Conservation (phyloP, 805 yeast species). For the Helenozyma baotianmanensis region DNA sequence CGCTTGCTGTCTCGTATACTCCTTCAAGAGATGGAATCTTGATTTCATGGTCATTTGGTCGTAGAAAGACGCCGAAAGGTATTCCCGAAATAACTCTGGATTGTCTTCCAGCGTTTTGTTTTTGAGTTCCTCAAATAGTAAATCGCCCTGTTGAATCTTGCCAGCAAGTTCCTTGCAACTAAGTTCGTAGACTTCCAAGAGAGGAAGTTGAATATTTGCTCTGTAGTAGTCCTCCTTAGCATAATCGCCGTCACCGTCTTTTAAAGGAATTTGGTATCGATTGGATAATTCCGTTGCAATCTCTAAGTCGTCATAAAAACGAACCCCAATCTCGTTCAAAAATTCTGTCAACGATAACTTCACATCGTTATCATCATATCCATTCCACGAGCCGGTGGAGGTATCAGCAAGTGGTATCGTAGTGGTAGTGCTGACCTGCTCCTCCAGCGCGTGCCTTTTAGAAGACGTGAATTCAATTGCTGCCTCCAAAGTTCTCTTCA, state of each 20-base stretch:
- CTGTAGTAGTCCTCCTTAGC: constrained; percentile 31
- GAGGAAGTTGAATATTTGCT: constrained; percentile 39
- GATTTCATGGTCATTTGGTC: constrained; percentile 40
- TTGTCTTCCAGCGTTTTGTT: constrained; percentile 42
- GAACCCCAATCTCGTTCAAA: constrained; percentile 35
- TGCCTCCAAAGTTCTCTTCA: constrained; percentile 7
- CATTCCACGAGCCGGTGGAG: constrained; percentile 4
- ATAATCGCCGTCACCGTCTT: constrained; percentile 3
- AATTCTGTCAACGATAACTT: constrained; percentile 37
- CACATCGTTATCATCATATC: constrained; percentile 20
- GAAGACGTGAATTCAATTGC: constrained; percentile 9
- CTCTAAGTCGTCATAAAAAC: constrained; percentile 44
- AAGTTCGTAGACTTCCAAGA: constrained; percentile 47
- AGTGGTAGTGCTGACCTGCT: constrained; percentile 3
- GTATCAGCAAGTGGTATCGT: constrained; percentile 7
- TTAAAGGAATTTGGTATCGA: constrained; percentile 16
- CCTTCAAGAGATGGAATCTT: constrained; percentile 48
- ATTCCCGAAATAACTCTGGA: constrained; percentile 48
- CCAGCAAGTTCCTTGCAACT: constrained; percentile 51
- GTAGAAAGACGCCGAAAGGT: constrained; percentile 34
- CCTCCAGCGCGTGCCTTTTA: constrained; percentile 4
- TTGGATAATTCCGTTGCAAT: constrained; percentile 24
- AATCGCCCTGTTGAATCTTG: constrained; percentile 47
- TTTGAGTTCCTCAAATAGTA: constrained; percentile 43
- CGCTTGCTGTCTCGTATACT: constrained; percentile 49